Evolutionary conservation across 192 early-diverging fungal genomes (phyloP).

Genomic region (Umbelopsis isabellina): DNA sequence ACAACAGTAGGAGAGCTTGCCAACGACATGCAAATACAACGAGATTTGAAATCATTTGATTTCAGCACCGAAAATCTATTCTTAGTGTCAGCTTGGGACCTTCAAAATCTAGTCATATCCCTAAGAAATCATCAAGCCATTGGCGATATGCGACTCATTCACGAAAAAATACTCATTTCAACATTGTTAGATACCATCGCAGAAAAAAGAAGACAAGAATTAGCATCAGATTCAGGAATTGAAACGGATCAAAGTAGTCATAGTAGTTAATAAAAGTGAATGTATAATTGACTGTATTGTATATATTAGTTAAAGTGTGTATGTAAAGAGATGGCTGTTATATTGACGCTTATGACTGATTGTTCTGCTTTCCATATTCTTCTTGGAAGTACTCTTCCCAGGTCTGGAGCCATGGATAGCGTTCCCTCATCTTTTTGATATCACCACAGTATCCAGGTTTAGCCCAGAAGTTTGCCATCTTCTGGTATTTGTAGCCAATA

Average conservation of each 20-base stretch:
- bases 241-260: constrained; percentile 5
- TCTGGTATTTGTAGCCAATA: background rate
- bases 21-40: constrained; percentile 22
- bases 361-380: background rate
- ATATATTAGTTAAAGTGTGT: background rate
- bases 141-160: constrained; percentile 16
- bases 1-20: constrained; percentile 8
- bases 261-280: background rate
- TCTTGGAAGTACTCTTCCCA: constrained; percentile 17
- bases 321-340: too few species aligned
- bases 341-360: background rate
- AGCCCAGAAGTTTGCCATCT: constrained; percentile 16
- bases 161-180: constrained; percentile 8
- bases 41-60: constrained; percentile 20
- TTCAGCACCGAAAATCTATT: constrained; percentile 23
- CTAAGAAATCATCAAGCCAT: constrained; percentile 14
- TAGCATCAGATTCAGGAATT: constrained; percentile 9
- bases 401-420: constrained; percentile 19
- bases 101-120: constrained; percentile 29
- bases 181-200: constrained; percentile 16
- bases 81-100: constrained; percentile 24
- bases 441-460: constrained; percentile 13
- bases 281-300: background rate
- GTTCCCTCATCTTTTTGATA: background rate
- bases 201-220: constrained; percentile 19